Evolutionary conservation across 129 eudicot genomes (phyloP), one percentile per base, ranked within the genome.

Genomic region (Flaveria bidentis): DNA sequence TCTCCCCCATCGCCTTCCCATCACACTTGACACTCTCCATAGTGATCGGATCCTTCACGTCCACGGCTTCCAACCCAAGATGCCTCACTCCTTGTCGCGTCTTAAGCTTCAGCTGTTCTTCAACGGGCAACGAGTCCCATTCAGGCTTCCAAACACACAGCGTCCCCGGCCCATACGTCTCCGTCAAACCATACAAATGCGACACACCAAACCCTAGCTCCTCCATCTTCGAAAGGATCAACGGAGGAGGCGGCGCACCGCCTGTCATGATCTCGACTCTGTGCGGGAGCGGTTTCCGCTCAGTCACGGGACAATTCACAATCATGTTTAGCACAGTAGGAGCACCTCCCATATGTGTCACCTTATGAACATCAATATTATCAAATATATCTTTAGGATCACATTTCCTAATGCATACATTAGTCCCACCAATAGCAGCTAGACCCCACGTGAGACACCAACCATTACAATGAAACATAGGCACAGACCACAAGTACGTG

Each of bases 381-480:
- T 86, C 85, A 22, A 88, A 94, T 25, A 94, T 87, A 44, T 83
- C 97, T 55, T 84, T 79, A 0, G 98, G 91, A 55, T 80, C 72
- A 26, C 92, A 96, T 9, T 79, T 82, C 20, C 98, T 81, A 17
- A 89, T 79, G 57, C 98, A 94, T 45, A 94, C 36, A 49, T 94
- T 94, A 9, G 93, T 87, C 57, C 98, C 98, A 1, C 97, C 97
- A n/a, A 87, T 67, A 0, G 98, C 98, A 1, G 98, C 98, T 41
- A 94, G 81, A 0, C 92, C 98, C 98, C 98, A 94, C 2, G 77
- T 75, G 57, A 90, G 82, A 77, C 97, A 90, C 98, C 98, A 94
- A 1, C 96, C 98, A 45, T 89, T 94, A 88, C 98, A 94, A 46
- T 94, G 98, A 67, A 94, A 94, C 97, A 89, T 94, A 0, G 98